Conservation (phyloP, 2,329 filamentous ascomycete species). For the Aspergillus sp. region DNA sequence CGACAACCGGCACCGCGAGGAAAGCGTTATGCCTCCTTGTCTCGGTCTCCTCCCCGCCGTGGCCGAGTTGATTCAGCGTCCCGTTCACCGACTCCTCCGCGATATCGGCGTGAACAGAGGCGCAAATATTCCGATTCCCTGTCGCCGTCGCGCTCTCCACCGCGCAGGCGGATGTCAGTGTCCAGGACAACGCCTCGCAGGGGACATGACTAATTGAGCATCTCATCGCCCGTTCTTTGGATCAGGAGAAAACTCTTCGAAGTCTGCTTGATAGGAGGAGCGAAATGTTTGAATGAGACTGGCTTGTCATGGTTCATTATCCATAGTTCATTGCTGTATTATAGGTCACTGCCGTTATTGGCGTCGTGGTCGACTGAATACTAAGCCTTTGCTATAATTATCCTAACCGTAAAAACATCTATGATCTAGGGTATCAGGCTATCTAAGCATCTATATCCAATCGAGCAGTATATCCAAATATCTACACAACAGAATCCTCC, state of each 20-base stretch:
- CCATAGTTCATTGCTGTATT: no score
- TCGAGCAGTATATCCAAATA: no score
- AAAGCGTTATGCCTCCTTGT: conserved; percentile 18
- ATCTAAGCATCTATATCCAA: conserved; percentile 6
- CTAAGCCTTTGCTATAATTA: background rate
- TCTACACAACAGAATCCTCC: no score
- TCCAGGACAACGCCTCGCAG: conserved; percentile 13
- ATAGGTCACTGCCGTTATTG: no score
- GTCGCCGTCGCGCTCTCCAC: conserved; percentile 13
- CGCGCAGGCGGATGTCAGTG: conserved; percentile 7
- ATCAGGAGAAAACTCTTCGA: no score
- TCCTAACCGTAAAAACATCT: background rate
- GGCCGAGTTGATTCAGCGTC: conserved; percentile 15
- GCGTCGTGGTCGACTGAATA: background rate
- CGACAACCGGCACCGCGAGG: conserved; percentile 12
- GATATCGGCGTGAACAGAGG: conserved; percentile 7
- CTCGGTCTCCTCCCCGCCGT: conserved; percentile 20
- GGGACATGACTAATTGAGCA: no score
- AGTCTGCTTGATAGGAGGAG: no score
- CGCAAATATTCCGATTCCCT: conserved; percentile 12
- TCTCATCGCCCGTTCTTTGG: no score
- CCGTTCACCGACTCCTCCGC: conserved; percentile 16
- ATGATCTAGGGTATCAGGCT: no score
- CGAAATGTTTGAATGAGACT: background rate
- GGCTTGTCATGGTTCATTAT: background rate